Percentiles rank a stretch among this genome's conserved stretches.
Evolutionary conservation across 768 basidiomycete species (phyloP).

Genomic region (Phanerochaete carnosa): DNA sequence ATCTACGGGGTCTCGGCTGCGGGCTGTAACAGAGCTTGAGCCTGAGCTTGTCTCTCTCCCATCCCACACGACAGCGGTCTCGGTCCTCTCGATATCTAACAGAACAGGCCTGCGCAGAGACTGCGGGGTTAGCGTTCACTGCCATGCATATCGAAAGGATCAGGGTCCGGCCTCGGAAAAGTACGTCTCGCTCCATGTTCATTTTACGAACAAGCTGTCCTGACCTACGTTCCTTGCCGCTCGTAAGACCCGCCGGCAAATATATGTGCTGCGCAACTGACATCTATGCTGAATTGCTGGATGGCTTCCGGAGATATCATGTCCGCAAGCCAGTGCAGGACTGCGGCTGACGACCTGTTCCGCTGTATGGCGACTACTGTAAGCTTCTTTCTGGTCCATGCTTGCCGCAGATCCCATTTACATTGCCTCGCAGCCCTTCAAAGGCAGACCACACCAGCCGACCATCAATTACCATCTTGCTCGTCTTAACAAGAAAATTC

Average conservation of each 20-base stretch:
- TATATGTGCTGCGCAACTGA: slow-evolving; percentile 67
- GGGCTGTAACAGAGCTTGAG: neutral
- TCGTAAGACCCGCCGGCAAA: slow-evolving; percentile 42
- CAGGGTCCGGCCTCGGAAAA: slow-evolving; percentile 75
- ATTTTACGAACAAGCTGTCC: neutral
- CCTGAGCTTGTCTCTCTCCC: slow-evolving; percentile 1
- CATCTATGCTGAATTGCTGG: slow-evolving; percentile 85
- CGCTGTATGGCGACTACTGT: slow-evolving; percentile 87
- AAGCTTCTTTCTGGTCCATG: slow-evolving; percentile 25
- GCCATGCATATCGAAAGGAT: slow-evolving; percentile 66
- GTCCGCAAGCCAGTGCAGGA: slow-evolving; percentile 47
- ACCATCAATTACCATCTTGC: slow-evolving; percentile 91
- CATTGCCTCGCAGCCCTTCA: slow-evolving; percentile 49
- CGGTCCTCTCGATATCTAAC: neutral
- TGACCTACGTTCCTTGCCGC: neutral
- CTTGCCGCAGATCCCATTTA: neutral
- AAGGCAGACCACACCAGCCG: slow-evolving; percentile 63
- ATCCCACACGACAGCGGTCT: slow-evolving; percentile 1
- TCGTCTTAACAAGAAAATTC: slow-evolving; percentile 69
- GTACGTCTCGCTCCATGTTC: slow-evolving; percentile 35
- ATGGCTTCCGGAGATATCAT: slow-evolving; percentile 66
- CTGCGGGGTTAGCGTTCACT: neutral
- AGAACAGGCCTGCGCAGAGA: neutral
- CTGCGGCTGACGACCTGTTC: slow-evolving; percentile 55
- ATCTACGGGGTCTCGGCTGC: neutral